A percentile compares a stretch with the other conserved stretches of the same genome.
These are phyloP conservation scores for Marsdenia floribunda DNA, from an alignment of 257 asterid genomes.

Conservation along the genomic window DNA sequence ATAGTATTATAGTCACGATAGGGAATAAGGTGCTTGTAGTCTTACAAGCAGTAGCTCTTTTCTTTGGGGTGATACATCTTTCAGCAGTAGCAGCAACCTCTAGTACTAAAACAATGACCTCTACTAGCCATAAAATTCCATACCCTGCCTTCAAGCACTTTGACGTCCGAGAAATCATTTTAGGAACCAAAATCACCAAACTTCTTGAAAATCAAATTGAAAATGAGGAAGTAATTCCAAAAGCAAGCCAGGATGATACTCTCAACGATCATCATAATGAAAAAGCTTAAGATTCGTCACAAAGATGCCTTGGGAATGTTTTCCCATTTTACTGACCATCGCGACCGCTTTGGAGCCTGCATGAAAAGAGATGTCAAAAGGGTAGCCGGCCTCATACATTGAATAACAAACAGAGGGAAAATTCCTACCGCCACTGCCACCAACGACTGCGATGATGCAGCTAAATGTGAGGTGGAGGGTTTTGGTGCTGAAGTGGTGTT, in stretches of 20 bases:
- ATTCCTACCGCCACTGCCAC: slow-evolving; percentile 1
- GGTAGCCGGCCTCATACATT: slow-evolving; percentile 43
- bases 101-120: slow-evolving; percentile 45
- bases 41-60: background rate
- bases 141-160: slow-evolving; percentile 63
- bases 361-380: slow-evolving; percentile 55
- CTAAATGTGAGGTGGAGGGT: slow-evolving; percentile 38
- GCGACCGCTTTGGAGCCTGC: slow-evolving; percentile 55
- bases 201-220: slow-evolving; percentile 1
- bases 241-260: background rate
- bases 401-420: slow-evolving; percentile 23
- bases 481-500: slow-evolving; percentile 79
- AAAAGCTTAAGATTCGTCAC: slow-evolving; percentile 54
- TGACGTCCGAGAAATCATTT: slow-evolving; percentile 46
- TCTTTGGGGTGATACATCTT: slow-evolving; percentile 16
- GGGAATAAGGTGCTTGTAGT: slow-evolving; percentile 14
- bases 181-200: slow-evolving; percentile 14
- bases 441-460: background rate
- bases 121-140: slow-evolving; percentile 70
- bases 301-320: slow-evolving; percentile 43
- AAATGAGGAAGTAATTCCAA: background rate
- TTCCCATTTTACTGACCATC: slow-evolving; percentile 49
- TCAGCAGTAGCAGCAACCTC: slow-evolving; percentile 29
- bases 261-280: background rate
- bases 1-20: too few relatives aligned